These are phyloP conservation scores for Jacaranda mimosifolia DNA, from an alignment of 257 asterid genomes.

Conservation along the genomic window DNA sequence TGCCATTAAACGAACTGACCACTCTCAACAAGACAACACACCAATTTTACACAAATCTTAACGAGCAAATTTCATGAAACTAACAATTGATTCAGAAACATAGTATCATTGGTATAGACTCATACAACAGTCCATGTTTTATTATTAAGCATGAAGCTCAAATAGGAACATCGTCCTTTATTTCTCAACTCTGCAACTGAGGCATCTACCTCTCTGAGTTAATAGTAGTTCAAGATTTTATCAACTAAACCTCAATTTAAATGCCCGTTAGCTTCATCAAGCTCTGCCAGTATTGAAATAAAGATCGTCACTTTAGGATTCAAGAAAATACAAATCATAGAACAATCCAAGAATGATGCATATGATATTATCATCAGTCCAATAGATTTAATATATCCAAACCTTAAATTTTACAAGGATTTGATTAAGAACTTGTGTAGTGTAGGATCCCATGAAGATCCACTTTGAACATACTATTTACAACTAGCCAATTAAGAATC, in stretches of 20 bases:
- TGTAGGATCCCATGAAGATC: too few species aligned
- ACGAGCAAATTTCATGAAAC: background rate
- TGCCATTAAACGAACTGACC: too few species aligned
- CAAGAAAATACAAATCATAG: background rate
- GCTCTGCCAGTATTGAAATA: conserved; percentile 28
- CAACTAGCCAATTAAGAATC: too few species aligned
- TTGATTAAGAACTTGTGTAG: background rate
- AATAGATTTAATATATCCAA: background rate
- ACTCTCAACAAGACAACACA: too few species aligned
- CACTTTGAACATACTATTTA: too few species aligned
- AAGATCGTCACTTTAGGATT: background rate
- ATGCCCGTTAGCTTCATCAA: conserved; percentile 28
- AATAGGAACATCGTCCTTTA: background rate
- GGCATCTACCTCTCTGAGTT: background rate
- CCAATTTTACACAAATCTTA: too few species aligned
- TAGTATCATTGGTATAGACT: background rate
- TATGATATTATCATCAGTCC: background rate
- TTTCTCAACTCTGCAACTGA: background rate
- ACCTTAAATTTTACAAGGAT: background rate
- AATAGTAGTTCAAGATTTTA: background rate
- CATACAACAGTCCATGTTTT: background rate
- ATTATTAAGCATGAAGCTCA: too few species aligned
- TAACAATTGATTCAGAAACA: background rate
- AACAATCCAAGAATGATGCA: background rate
- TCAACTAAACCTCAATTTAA: conserved; percentile 13